These are phyloP conservation scores for Boletus pseudopeckii DNA, from an alignment of 768 basidiomycete species.

Conservation along the genomic window DNA sequence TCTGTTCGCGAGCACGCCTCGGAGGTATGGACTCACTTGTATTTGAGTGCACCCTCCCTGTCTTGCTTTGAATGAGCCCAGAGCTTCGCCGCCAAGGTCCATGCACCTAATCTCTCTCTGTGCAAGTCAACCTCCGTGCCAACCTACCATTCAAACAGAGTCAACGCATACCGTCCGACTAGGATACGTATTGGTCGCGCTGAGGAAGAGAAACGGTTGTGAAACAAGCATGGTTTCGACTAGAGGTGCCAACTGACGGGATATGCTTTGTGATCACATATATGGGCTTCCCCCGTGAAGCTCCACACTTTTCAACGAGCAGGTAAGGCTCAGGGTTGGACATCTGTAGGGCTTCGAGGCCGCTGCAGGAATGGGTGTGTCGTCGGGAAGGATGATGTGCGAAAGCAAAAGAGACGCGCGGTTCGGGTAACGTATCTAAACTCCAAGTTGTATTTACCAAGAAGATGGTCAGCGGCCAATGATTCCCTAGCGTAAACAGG, in stretches of 20 bases:
- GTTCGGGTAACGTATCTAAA: constrained; percentile 26
- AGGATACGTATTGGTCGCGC: constrained; percentile 32
- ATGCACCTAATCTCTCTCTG: constrained; percentile 44
- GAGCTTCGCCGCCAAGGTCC: constrained; percentile 40
- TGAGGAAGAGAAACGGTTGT: constrained; percentile 15
- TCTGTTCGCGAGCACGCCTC: not conserved
- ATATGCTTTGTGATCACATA: constrained; percentile 42
- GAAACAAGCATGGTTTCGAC: constrained; percentile 13
- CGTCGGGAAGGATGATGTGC: constrained; percentile 20
- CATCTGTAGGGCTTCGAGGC: constrained; percentile 19
- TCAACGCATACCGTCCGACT: constrained; percentile 31
- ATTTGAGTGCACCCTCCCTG: constrained; percentile 42
- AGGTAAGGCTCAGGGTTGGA: constrained; percentile 34
- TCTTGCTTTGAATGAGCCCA: constrained; percentile 39
- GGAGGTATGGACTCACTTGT: constrained; percentile 30
- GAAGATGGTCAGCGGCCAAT: constrained; percentile 24
- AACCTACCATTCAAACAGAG: not conserved
- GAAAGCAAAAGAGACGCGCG: constrained; percentile 25
- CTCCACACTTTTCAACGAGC: constrained; percentile 41
- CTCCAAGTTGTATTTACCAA: constrained; percentile 29
- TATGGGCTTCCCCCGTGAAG: constrained; percentile 40
- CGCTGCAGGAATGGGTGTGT: constrained; percentile 8
- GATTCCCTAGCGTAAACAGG: constrained; percentile 25
- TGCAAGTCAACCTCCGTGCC: constrained; percentile 10
- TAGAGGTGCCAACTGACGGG: constrained; percentile 33